Evolutionary conservation across 805 yeast genomes (phyloP).

Genomic region (Teunomyces panamensis): DNA sequence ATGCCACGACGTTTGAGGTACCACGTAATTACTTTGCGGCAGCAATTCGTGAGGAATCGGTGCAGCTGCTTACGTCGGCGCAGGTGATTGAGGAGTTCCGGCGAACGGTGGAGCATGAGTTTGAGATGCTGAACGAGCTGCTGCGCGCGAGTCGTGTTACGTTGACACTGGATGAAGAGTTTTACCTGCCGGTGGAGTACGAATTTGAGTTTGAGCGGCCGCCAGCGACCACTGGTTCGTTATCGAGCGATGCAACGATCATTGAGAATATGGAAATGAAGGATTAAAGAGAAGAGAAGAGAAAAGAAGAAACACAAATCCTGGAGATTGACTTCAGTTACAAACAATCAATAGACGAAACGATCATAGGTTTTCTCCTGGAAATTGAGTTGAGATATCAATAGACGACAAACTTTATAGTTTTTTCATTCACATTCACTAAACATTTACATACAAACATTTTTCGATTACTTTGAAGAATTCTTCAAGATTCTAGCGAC

Average conservation of each 20-base stretch:
- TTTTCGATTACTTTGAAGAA: conserved; percentile 5
- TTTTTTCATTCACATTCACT: too few relatives aligned
- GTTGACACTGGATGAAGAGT: conserved; percentile 30
- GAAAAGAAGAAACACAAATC: neutral
- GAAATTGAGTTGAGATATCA: neutral
- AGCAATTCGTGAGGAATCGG: conserved; percentile 15
- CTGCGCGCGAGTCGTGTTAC: conserved; percentile 6
- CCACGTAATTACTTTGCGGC: conserved; percentile 10
- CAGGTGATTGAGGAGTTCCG: conserved; percentile 9
- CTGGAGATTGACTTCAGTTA: neutral
- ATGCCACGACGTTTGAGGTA: conserved; percentile 10
- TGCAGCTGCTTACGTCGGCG: conserved; percentile 25
- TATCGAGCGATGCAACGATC: conserved; percentile 9
- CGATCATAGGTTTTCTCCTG: too few relatives aligned
- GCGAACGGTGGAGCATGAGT: neutral
- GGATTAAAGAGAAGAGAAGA: neutral
- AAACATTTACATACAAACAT: too few relatives aligned
- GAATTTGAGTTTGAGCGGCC: conserved; percentile 7
- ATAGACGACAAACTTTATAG: too few relatives aligned
- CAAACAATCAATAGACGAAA: too few relatives aligned
- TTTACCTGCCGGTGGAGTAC: conserved; percentile 31
- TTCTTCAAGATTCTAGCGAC: conserved; percentile 52
- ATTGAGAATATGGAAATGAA: neutral
- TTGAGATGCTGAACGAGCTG: neutral
- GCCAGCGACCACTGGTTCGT: conserved; percentile 1